phyloP scores from a whole-genome alignment of 1,284 basidiomycete genomes.

The Pseudozyma pruni region DNA sequence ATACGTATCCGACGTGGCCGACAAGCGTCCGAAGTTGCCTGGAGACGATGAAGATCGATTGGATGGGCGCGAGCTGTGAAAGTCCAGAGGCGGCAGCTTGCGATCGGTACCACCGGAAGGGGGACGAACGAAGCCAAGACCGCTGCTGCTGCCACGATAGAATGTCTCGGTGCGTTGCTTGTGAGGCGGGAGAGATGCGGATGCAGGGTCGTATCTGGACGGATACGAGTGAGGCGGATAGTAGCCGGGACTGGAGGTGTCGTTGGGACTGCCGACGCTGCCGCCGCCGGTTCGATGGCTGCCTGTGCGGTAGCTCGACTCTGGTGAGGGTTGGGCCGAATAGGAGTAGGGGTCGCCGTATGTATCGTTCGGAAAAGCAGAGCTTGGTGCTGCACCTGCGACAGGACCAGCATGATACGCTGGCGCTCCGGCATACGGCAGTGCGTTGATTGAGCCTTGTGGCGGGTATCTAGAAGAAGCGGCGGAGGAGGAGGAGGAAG shows the following conservation, averaged over 20 bases:
- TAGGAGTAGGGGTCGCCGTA: conserved; percentile 11
- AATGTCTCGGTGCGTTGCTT: conserved; percentile 31
- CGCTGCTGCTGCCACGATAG: conserved; percentile 44
- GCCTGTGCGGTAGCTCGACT: conserved; percentile 22
- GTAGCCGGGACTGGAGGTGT: conserved; percentile 19
- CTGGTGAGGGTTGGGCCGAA: conserved; percentile 19
- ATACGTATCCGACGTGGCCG: conserved; percentile 20
- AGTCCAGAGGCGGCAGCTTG: conserved; percentile 31
- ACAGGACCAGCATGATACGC: conserved; percentile 1
- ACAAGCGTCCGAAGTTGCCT: conserved; percentile 27
- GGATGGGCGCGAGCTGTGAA: conserved; percentile 14
- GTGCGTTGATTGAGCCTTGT: conserved; percentile 1
- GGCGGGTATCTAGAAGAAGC: conserved; percentile 18
- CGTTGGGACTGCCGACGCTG: conserved; percentile 31
- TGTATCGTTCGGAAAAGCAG: conserved; percentile 1
- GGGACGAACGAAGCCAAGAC: conserved; percentile 37
- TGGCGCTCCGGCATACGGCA: conserved; percentile 3
- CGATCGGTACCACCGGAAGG: conserved; percentile 19
- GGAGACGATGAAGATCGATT: conserved; percentile 26
- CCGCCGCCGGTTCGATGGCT: conserved; percentile 25
- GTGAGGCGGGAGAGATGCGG: conserved; percentile 3
- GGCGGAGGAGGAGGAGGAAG: neutral
- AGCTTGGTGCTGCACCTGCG: neutral
- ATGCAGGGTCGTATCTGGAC: conserved; percentile 31
- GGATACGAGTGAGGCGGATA: conserved; percentile 26